Percentiles rank a stretch among this genome's conserved stretches.
Evolutionary conservation across 1,284 basidiomycete species (phyloP).

Genomic region (Naganishia sp.): DNA sequence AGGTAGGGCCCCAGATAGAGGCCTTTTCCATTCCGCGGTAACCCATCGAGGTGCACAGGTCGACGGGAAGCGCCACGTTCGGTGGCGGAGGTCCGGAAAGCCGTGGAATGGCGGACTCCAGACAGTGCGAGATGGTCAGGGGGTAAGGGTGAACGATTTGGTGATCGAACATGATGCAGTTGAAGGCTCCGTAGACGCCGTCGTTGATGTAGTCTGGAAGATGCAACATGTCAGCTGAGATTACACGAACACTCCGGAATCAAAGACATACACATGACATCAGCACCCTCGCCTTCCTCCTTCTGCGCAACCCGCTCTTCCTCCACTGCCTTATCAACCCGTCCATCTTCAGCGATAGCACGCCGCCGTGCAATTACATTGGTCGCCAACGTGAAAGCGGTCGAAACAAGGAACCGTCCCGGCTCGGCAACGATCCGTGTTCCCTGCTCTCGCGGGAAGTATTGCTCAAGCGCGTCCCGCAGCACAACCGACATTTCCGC

Average conservation of each 20-base stretch:
- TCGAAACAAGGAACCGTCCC: constrained; percentile 89
- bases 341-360: constrained; percentile 36
- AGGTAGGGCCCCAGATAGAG: constrained; percentile 68
- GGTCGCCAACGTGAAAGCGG: constrained; percentile 88
- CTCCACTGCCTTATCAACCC: constrained; percentile 35
- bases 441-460: constrained; percentile 76
- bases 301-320: constrained; percentile 33
- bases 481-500: constrained; percentile 76
- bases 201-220: constrained; percentile 90
- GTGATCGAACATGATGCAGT: constrained; percentile 94
- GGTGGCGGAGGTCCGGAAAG: constrained; percentile 52
- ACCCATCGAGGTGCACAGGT: constrained; percentile 53
- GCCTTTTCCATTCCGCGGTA: constrained; percentile 55
- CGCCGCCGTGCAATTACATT: constrained; percentile 90
- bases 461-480: constrained; percentile 68
- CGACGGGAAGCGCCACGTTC: constrained; percentile 50
- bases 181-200: constrained; percentile 97
- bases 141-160: constrained; percentile 82
- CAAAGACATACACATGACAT: constrained; percentile 55
- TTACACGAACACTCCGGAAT: background rate
- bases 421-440: constrained; percentile 94
- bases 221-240: constrained; percentile 10
- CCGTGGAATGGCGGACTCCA: constrained; percentile 42
- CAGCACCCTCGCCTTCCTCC: constrained; percentile 53
- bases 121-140: constrained; percentile 57